Base-by-base conservation (phyloP, 1,284 basidiomycete genomes). In the Moniliophthora roreri region DNA sequence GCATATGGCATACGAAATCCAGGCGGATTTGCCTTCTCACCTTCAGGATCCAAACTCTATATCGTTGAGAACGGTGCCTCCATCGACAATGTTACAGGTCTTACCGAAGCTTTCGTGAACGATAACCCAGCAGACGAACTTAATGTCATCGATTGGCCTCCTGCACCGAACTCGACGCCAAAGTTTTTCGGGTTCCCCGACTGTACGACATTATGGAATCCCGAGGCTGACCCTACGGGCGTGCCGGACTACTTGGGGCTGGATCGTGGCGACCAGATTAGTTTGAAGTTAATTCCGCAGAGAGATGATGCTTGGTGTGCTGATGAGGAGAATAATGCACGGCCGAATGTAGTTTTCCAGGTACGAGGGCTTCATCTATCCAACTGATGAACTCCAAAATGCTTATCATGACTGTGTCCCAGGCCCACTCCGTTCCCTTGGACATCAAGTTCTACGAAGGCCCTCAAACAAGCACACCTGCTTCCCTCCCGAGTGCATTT, bases 1-100 rank as follows among this genome's bases (percentile, higher is more conserved):
- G 74, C 69, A 0, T 76, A 68, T 52, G 75, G 75, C 1, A 73
- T 76, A 42, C 69, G 74, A 9, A 78, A 78, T 58, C 72, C 73
- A 18, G 74, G 68, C 0, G 74, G 70, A 0, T 71, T 78, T 52
- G 70, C 72, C 0, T 70, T 71, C 54, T 54, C 62, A 1, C 59
- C 61, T 21, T 53, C 60, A 21, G 8, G 45, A 7, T 35, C 16
- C 20, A 45, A 61, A 3, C 62, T 78, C 0, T 68, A 68, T 47
- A 66, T 72, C 5, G 69, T 77, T 26, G 75, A 77, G 50, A 78
- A 78, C 42, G 71, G 69, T 13, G 70, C 75, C 4, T 71, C 69
- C 18, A 74, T 76, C 45, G 69, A 73, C 58, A 66, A 69, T 49
- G 65, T 69, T 2, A 67, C 67, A 0, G 68, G 70, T 2, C 51